Evolutionary conservation across 2,329 filamentous ascomycete genomes (phyloP).

Genomic region (Trichoderma pleuroti): DNA sequence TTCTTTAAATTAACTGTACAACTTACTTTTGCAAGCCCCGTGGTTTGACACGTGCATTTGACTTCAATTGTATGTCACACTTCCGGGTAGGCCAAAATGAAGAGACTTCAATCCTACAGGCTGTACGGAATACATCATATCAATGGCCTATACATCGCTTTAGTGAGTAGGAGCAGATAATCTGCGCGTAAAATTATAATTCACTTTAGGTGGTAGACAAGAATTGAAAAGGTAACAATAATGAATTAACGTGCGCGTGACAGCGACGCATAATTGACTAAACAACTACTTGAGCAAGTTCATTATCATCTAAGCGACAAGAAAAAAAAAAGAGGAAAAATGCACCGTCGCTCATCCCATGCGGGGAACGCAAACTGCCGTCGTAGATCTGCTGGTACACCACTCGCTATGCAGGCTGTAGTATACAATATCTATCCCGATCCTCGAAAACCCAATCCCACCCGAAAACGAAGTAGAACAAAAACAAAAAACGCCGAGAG

Average conservation of each 20-base stretch:
- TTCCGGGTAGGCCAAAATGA: neutral
- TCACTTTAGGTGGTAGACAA: neutral
- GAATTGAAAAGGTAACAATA: neutral
- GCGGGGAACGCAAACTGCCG: neutral
- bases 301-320: constrained; percentile 6
- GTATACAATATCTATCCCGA: constrained; percentile 12
- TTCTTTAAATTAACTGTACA: neutral
- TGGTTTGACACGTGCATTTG: neutral
- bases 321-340: neutral
- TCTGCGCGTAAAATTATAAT: neutral
- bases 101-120: too few relatives aligned
- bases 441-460: neutral
- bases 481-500: constrained; percentile 10
- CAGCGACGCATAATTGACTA: constrained; percentile 2
- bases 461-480: neutral
- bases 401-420: constrained; percentile 6
- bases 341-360: neutral
- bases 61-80: neutral
- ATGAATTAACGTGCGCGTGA: neutral
- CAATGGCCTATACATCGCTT: neutral
- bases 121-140: too few relatives aligned
- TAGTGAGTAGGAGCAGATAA: too few relatives aligned
- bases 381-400: constrained; percentile 15
- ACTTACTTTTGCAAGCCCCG: neutral
- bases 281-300: neutral